Conservation (phyloP, 2,329 filamentous ascomycete species). For the Neophaeococcomyces aloes region DNA sequence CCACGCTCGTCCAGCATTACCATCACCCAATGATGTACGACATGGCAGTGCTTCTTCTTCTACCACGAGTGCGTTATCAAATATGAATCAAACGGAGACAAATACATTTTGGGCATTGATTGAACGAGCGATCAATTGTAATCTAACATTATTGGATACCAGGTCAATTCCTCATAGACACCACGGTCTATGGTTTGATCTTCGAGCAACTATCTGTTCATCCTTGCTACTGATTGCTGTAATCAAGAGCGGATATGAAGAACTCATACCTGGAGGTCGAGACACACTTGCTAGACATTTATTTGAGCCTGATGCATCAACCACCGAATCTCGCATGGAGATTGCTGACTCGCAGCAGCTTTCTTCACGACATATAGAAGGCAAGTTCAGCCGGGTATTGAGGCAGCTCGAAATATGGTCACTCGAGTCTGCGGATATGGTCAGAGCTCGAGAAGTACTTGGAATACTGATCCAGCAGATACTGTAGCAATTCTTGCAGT, state of each 20-base stretch:
- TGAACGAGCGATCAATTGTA: constrained; percentile 22
- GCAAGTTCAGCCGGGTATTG: constrained; percentile 8
- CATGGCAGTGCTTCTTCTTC: not conserved
- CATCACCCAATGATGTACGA: not conserved
- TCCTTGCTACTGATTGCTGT: constrained; percentile 21
- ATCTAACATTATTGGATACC: constrained; percentile 21
- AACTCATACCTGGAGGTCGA: constrained; percentile 10
- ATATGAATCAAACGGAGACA: constrained; percentile 7
- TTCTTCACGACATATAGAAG: not conserved
- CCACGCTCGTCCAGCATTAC: constrained; percentile 13
- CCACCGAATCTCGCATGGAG: not conserved
- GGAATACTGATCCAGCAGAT: not conserved
- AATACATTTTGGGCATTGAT: constrained; percentile 15
- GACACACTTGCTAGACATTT: constrained; percentile 1
- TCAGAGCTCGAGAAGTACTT: constrained; percentile 4
- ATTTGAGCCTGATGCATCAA: not conserved
- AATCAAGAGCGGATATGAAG: constrained; percentile 19
- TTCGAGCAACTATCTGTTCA: constrained; percentile 17
- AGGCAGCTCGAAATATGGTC: constrained; percentile 11
- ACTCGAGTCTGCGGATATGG: constrained; percentile 8
- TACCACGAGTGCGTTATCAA: not conserved
- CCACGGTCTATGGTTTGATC: constrained; percentile 26
- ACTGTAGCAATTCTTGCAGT: no score
- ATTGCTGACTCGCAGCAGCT: not conserved
- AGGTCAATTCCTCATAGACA: constrained; percentile 24